Evolutionary conservation across 2,329 filamentous ascomycete species (phyloP).

Genomic region (Sodiomyces alkalinus): DNA sequence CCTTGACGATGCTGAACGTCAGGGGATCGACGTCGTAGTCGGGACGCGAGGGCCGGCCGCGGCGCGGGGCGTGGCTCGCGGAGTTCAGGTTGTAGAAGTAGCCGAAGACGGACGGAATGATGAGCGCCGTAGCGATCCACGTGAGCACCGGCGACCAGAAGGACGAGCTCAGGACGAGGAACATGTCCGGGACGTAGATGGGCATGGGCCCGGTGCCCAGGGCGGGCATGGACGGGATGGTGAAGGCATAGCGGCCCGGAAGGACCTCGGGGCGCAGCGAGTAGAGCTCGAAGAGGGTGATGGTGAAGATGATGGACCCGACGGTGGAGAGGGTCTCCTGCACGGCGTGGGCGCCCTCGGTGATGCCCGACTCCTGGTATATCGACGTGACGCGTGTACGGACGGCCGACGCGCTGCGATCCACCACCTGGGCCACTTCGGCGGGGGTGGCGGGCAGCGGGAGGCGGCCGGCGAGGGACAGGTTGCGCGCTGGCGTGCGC

Average conservation of each 20-base stretch:
- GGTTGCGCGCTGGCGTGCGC: constrained; percentile 33
- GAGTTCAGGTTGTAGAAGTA: constrained; percentile 85
- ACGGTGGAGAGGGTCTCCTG: constrained; percentile 61
- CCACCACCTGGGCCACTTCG: constrained; percentile 60
- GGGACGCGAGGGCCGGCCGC: constrained; percentile 23
- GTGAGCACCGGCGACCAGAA: constrained; percentile 77
- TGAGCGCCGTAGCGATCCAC: constrained; percentile 59
- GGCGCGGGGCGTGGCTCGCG: constrained; percentile 24
- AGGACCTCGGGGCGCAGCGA: constrained; percentile 57
- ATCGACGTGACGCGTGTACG: constrained; percentile 49
- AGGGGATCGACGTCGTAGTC: constrained; percentile 66
- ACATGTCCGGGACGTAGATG: constrained; percentile 66
- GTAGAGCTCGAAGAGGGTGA: constrained; percentile 54
- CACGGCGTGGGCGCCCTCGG: constrained; percentile 47
- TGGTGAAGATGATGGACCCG: constrained; percentile 51
- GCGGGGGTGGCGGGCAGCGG: constrained; percentile 70
- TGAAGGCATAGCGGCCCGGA: constrained; percentile 56
- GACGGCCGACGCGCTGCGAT: constrained; percentile 51
- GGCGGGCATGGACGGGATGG: constrained; percentile 45
- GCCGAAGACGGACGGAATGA: constrained; percentile 55
- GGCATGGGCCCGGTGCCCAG: constrained; percentile 42
- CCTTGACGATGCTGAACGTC: constrained; percentile 82
- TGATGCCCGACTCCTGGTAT: constrained; percentile 51
- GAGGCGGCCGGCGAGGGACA: constrained; percentile 43
- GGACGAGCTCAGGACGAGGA: constrained; percentile 54